Evolutionary conservation across 2,329 filamentous ascomycete genomes (phyloP).

Genomic region (Fulvia fulva): DNA sequence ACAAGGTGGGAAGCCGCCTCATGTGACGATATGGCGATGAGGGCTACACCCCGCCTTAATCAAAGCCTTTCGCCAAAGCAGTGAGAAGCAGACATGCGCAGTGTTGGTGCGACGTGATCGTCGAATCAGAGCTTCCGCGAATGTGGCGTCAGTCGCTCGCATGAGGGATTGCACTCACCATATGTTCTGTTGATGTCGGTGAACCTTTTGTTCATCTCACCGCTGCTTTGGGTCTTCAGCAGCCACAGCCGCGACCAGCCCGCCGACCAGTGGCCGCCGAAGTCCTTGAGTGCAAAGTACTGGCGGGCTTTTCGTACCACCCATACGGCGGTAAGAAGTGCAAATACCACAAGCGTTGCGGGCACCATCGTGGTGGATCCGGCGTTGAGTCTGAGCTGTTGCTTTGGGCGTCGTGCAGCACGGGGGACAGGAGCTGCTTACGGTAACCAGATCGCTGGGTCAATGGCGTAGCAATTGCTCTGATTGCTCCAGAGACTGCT

Average conservation of each 20-base stretch:
- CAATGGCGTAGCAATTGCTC: conserved; percentile 9
- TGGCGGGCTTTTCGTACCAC: conserved; percentile 28
- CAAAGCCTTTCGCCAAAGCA: too few relatives aligned
- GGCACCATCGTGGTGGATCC: conserved; percentile 23
- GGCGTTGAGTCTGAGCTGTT: conserved; percentile 8
- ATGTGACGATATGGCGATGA: too few relatives aligned
- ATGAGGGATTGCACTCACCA: conserved; percentile 29
- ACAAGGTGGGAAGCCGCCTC: too few relatives aligned
- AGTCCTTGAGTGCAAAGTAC: conserved; percentile 33
- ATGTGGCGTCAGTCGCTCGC: background rate
- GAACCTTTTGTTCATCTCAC: conserved; percentile 38
- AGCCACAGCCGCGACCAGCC: conserved; percentile 40
- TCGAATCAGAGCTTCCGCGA: conserved; percentile 6
- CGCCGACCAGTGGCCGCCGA: conserved; percentile 37
- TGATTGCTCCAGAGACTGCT: background rate
- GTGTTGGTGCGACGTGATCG: conserved; percentile 11
- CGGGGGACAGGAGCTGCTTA: conserved; percentile 9
- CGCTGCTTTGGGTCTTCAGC: conserved; percentile 34
- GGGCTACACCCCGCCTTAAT: too few relatives aligned
- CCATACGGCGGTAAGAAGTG: conserved; percentile 21
- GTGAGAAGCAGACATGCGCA: background rate
- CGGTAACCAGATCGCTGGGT: conserved; percentile 16
- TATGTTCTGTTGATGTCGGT: conserved; percentile 36
- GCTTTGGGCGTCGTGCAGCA: conserved; percentile 25
- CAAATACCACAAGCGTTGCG: conserved; percentile 21